A percentile compares a stretch with the other conserved stretches of the same genome.
phyloP scores from a whole-genome alignment of 768 basidiomycete genomes.

The Pleurotus cornucopiae region DNA sequence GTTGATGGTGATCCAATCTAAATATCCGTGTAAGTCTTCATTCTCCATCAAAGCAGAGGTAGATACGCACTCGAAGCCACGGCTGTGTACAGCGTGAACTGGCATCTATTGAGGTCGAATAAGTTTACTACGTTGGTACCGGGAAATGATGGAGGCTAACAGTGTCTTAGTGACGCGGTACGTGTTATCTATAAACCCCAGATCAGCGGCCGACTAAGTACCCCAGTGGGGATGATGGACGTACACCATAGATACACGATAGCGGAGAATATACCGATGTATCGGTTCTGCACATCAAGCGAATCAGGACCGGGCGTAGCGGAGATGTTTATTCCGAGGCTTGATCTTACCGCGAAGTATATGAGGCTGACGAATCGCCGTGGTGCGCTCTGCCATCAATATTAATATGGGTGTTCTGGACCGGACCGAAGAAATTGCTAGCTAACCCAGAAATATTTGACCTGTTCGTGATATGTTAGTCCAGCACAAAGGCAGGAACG shows the following conservation, averaged over 20 bases:
- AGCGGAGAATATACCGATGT: slow-evolving; percentile 4
- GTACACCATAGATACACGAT: slow-evolving; percentile 5
- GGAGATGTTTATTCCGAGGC: not conserved
- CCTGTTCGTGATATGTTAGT: not conserved
- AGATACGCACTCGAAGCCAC: not conserved
- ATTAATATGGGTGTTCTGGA: no score
- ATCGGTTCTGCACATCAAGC: not conserved
- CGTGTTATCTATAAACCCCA: not conserved
- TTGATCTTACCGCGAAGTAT: slow-evolving; percentile 1
- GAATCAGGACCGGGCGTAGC: not conserved
- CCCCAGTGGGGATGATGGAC: not conserved
- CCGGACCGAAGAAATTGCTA: not conserved
- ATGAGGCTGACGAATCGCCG: slow-evolving; percentile 5
- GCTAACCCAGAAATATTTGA: slow-evolving; percentile 6
- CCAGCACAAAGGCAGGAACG: no score
- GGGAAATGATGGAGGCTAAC: not conserved
- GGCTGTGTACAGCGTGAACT: not conserved
- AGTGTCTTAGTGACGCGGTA: slow-evolving; percentile 1
- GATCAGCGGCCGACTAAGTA: not conserved
- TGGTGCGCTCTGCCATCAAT: not conserved
- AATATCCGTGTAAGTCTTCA: not conserved
- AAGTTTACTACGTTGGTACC: not conserved
- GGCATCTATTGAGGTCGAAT: not conserved
- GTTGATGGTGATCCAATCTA: slow-evolving; percentile 7
- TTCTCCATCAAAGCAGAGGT: not conserved